Conservation (phyloP, 805 yeast species). For the Candida nonsorbophila region DNA sequence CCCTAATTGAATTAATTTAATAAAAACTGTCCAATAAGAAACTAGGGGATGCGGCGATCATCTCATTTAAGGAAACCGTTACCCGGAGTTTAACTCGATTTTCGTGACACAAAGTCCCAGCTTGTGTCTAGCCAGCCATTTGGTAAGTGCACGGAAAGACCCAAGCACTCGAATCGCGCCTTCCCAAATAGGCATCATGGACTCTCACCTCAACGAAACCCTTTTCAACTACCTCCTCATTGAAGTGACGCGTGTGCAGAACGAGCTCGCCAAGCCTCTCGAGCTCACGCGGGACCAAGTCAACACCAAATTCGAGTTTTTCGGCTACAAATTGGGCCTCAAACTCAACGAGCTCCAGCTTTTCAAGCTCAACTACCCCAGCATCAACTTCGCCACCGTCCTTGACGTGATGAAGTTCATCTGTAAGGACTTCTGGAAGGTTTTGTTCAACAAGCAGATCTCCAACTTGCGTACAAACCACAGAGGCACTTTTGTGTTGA, state of each 20-base stretch:
- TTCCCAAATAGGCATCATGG: too few species aligned
- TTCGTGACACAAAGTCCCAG: too few species aligned
- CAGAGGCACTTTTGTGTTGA: conserved; percentile 73
- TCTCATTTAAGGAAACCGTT: too few species aligned
- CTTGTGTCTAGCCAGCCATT: too few species aligned
- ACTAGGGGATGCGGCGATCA: too few species aligned
- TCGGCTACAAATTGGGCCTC: conserved; percentile 68
- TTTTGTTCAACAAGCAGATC: conserved; percentile 77
- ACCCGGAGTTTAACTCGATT: too few species aligned
- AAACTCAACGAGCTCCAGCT: conserved; percentile 47
- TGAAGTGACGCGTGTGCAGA: conserved; percentile 10
- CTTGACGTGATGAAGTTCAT: conserved; percentile 86
- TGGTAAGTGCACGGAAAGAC: too few species aligned
- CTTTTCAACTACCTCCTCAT: conserved; percentile 8
- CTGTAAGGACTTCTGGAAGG: conserved; percentile 88
- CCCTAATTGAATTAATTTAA: too few species aligned
- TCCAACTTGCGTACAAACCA: conserved; percentile 92
- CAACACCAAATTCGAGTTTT: conserved; percentile 42
- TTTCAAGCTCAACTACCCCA: conserved; percentile 27
- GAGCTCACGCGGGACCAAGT: conserved; percentile 4
- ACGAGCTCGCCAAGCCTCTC: conserved; percentile 5
- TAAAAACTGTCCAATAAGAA: too few species aligned
- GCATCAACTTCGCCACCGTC: conserved; percentile 47
- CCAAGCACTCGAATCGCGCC: too few species aligned
- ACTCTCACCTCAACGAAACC: conserved; percentile 7